phyloP scores from a whole-genome alignment of 1,284 basidiomycete genomes.

The Tilletia horrida region DNA sequence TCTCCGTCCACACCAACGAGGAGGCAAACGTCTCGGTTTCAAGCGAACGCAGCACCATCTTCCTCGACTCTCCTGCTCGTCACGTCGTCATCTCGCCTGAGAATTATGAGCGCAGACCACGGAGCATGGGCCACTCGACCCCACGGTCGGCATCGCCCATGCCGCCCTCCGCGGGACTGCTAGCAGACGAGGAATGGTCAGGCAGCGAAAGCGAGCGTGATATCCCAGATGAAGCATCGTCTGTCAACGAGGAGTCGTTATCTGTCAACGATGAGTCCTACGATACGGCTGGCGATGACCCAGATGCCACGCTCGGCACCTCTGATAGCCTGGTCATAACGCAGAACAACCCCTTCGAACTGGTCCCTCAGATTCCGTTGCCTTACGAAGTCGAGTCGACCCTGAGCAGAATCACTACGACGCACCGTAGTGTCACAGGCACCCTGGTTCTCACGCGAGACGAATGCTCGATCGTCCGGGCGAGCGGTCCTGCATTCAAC shows the following conservation, averaged over 20 bases:
- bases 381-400: background rate
- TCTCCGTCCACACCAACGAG: no score
- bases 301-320: background rate
- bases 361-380: background rate
- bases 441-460: constrained; percentile 4
- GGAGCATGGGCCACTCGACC: no score
- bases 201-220: background rate
- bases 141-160: background rate
- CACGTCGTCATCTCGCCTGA: no score
- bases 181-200: background rate
- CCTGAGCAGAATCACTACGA: background rate
- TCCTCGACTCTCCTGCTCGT: no score
- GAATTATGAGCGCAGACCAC: no score
- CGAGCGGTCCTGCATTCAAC: background rate
- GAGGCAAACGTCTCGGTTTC: no score
- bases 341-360: background rate
- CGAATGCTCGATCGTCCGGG: background rate
- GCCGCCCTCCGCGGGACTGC: constrained; percentile 6
- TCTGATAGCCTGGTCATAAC: background rate
- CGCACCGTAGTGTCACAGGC: constrained; percentile 5
- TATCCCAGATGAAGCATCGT: background rate
- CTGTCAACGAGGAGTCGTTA: background rate
- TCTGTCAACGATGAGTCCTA: background rate
- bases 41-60: no score
- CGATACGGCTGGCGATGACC: background rate